These are phyloP conservation scores for Chaetothyriales sp. DNA, from an alignment of 2,329 filamentous ascomycete species.

Conservation along the genomic window DNA sequence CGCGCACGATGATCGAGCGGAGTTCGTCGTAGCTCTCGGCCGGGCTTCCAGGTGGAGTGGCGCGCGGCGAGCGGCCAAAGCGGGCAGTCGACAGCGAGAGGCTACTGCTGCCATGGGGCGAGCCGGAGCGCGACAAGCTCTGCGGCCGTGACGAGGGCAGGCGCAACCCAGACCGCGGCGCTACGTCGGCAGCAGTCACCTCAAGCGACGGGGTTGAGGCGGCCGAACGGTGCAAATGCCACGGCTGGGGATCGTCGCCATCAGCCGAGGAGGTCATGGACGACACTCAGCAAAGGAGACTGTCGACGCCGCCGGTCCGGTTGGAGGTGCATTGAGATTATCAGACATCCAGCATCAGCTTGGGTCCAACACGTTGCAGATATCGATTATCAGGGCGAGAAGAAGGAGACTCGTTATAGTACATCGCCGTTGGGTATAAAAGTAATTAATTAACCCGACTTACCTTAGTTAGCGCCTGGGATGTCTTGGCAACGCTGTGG, in stretches of 20 bases:
- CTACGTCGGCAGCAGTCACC: background rate
- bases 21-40: slow-evolving; percentile 40
- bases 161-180: background rate
- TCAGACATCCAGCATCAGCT: background rate
- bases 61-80: slow-evolving; percentile 32
- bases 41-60: slow-evolving; percentile 37
- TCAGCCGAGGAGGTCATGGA: slow-evolving; percentile 18
- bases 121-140: slow-evolving; percentile 51
- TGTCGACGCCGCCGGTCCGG: background rate
- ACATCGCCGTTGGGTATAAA: no score
- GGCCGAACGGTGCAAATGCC: background rate
- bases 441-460: no score
- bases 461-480: no score
- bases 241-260: slow-evolving; percentile 12
- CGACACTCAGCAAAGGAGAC: slow-evolving; percentile 7
- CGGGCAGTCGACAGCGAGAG: slow-evolving; percentile 39
- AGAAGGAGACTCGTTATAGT: no score
- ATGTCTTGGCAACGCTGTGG: no score
- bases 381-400: no score
- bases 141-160: slow-evolving; percentile 27
- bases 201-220: background rate
- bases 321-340: background rate
- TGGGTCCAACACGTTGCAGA: no score
- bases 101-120: slow-evolving; percentile 45
- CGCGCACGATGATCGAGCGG: slow-evolving; percentile 55